These are phyloP conservation scores for Trichosporon sp. DNA, from an alignment of 1,284 basidiomycete genomes.

Conservation along the genomic window DNA sequence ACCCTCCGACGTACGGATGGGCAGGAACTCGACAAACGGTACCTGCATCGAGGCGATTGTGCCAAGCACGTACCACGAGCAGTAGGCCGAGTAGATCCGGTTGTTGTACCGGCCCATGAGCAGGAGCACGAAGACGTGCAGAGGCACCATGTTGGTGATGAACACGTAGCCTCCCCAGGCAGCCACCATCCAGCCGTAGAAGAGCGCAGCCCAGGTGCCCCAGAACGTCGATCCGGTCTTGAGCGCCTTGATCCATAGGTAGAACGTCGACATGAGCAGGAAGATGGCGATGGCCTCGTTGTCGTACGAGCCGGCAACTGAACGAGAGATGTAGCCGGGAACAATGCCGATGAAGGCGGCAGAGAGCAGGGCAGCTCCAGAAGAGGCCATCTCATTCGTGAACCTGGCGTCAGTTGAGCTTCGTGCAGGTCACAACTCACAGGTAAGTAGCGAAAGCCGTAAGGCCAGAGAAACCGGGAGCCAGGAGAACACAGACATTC, in stretches of 20 bases:
- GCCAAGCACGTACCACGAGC: conserved; percentile 95
- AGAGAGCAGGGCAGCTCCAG: conserved; percentile 88
- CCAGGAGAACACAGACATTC: conserved; percentile 93
- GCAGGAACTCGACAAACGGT: conserved; percentile 98
- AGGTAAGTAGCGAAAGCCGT: conserved; percentile 98
- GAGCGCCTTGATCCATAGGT: conserved; percentile 92
- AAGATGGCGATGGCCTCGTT: conserved; percentile 99
- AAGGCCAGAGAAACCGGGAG: conserved; percentile 91
- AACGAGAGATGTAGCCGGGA: conserved; percentile 94
- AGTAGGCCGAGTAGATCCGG: conserved; percentile 91
- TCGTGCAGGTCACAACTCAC: conserved; percentile 55
- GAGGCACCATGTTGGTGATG: conserved; percentile 99
- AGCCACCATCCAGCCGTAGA: conserved; percentile 99
- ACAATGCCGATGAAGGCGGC: conserved; percentile 99
- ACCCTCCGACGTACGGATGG: conserved; percentile 95
- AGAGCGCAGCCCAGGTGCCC: conserved; percentile 83
- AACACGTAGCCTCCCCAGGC: conserved; percentile 99
- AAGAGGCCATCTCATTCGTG: conserved; percentile 87
- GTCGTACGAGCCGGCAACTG: conserved; percentile 98
- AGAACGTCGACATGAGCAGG: conserved; percentile 98
- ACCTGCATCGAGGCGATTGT: conserved; percentile 98
- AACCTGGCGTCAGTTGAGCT: conserved; percentile 56
- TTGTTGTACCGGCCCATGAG: conserved; percentile 95
- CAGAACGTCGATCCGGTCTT: conserved; percentile 90
- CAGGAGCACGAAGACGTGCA: conserved; percentile 87